These are phyloP conservation scores for Diphasiastrum complanatum DNA, from an alignment of 83 land plant genomes.

Conservation along the genomic window DNA sequence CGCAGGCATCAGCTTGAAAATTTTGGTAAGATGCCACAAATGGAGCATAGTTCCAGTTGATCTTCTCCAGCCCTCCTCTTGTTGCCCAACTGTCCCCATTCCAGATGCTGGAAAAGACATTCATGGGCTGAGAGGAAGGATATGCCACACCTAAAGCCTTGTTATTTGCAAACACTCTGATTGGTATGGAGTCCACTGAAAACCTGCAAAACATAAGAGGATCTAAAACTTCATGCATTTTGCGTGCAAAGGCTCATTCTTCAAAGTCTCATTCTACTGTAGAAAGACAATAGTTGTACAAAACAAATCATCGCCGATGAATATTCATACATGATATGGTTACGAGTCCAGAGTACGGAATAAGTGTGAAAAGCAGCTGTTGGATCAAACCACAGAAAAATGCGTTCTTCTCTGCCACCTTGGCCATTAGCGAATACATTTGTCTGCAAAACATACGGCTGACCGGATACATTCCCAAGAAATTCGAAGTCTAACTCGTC, in stretches of 20 bases:
- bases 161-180: slow-evolving; percentile 15
- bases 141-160: slow-evolving; percentile 14
- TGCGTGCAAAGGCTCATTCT: neutral
- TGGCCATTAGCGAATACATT: slow-evolving; percentile 35
- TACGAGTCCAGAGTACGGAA: slow-evolving; percentile 34
- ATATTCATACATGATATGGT: slow-evolving; percentile 26
- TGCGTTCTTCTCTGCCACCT: slow-evolving; percentile 42
- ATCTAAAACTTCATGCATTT: neutral
- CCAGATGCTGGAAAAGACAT: slow-evolving; percentile 16
- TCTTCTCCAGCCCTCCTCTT: slow-evolving; percentile 22
- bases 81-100: slow-evolving; percentile 27
- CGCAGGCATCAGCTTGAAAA: slow-evolving; percentile 21
- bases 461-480: slow-evolving; percentile 33
- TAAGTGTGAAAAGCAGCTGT: slow-evolving; percentile 37
- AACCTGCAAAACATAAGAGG: slow-evolving; percentile 8
- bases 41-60: slow-evolving; percentile 26
- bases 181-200: slow-evolving; percentile 15
- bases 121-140: slow-evolving; percentile 16
- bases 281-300: neutral
- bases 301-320: neutral
- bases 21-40: slow-evolving; percentile 26
- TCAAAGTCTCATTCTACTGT: no score
- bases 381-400: slow-evolving; percentile 39
- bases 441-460: slow-evolving; percentile 34
- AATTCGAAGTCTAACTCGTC: slow-evolving; percentile 45